Evolutionary conservation across 306 rosid genomes (phyloP).

Genomic region (Potentilla sterilis): DNA sequence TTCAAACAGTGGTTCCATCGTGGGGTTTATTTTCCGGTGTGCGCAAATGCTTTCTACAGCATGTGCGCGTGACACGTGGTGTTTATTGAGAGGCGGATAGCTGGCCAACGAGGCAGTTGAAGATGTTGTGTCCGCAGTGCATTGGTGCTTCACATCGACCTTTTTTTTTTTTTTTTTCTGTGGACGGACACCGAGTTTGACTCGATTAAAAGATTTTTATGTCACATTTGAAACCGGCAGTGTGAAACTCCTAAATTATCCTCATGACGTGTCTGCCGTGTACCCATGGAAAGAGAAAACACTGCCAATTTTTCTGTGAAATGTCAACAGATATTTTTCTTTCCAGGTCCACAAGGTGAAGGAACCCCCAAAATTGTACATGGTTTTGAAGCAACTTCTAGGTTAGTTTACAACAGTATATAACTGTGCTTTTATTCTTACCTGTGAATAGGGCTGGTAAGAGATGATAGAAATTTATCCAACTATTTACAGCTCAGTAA

Average conservation of each 20-base stretch:
- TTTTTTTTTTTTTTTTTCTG: neutral
- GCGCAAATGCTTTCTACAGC: neutral
- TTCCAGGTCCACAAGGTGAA: no score
- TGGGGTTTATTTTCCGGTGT: neutral
- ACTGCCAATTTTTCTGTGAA: no score
- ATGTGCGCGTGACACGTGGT: slow-evolving; percentile 18
- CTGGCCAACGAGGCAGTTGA: neutral
- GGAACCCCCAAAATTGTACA: no score
- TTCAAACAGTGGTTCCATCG: neutral
- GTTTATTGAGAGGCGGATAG: fast-evolving
- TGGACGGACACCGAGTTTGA: slow-evolving; percentile 24
- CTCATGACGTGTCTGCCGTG: neutral
- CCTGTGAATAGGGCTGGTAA: no score
- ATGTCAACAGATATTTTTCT: no score
- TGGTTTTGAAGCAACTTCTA: no score
- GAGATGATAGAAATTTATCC: no score
- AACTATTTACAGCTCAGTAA: no score
- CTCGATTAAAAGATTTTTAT: neutral
- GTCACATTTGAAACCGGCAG: neutral
- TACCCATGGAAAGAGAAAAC: neutral
- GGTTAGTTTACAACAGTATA: no score
- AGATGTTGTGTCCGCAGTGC: neutral
- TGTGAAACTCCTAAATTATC: neutral
- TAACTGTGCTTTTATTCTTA: no score
- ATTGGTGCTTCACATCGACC: neutral